Conservation (phyloP, 441 rosid genomes). For the Bruguiera hainesii region DNA sequence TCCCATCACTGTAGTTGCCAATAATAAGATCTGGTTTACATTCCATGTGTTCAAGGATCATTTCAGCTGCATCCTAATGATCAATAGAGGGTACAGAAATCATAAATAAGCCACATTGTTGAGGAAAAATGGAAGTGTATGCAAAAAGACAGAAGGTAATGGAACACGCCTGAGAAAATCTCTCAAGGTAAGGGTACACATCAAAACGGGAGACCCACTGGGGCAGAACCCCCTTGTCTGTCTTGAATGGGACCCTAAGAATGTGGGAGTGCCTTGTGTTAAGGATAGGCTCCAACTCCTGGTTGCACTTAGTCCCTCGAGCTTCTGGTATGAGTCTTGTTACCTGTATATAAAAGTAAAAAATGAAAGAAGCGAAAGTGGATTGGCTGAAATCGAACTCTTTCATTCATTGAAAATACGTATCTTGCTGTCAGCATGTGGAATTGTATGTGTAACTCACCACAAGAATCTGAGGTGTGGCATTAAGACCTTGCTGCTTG, state of each 20-base stretch:
- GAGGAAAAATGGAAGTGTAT: background rate
- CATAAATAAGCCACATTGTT: background rate
- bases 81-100: background rate
- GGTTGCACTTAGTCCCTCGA: slow-evolving; percentile 74
- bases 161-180: slow-evolving; percentile 56
- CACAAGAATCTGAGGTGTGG: slow-evolving; percentile 86
- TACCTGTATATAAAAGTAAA: slow-evolving; percentile 32
- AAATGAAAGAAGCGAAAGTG: background rate
- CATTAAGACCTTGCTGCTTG: slow-evolving; percentile 63
- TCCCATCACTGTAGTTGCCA: slow-evolving; percentile 93
- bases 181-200: slow-evolving; percentile 80
- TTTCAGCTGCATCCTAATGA: slow-evolving; percentile 57
- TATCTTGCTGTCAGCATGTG: too few relatives aligned
- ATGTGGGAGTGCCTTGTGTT: slow-evolving; percentile 76
- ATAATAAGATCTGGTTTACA: slow-evolving; percentile 90
- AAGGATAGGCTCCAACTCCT: slow-evolving; percentile 68
- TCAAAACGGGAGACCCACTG: slow-evolving; percentile 92
- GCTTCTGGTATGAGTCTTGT: slow-evolving; percentile 85
- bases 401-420: background rate
- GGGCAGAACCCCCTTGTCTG: slow-evolving; percentile 59
- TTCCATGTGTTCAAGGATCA: slow-evolving; percentile 56
- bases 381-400: background rate
- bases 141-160: background rate
- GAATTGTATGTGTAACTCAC: slow-evolving; percentile 29
- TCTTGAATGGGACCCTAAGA: slow-evolving; percentile 78